Conservation (phyloP, 805 yeast species). For the Saturnispora silvae region DNA sequence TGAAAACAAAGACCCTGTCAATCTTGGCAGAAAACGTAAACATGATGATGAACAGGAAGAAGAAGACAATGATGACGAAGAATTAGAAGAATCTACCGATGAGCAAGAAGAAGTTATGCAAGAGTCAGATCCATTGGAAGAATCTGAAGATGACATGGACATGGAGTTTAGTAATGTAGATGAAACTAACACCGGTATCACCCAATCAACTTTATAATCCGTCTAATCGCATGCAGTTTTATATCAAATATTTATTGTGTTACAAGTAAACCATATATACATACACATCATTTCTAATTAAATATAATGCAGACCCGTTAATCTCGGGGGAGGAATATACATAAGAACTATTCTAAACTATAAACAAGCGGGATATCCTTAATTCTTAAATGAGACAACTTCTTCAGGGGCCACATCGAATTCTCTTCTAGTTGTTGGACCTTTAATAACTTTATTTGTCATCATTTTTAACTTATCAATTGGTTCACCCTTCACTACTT, state of each 20-base stretch:
- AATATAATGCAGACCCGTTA: too few species aligned
- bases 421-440: constrained; percentile 24
- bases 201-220: too few species aligned
- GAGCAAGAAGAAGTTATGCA: constrained; percentile 5
- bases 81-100: background rate
- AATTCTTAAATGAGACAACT: constrained; percentile 7
- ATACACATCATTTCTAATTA: too few species aligned
- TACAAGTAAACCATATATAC: too few species aligned
- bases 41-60: background rate
- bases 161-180: constrained; percentile 11
- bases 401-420: constrained; percentile 28
- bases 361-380: background rate
- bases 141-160: constrained; percentile 8
- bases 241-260: too few species aligned
- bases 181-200: too few species aligned
- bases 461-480: constrained; percentile 57
- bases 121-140: background rate
- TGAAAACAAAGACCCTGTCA: background rate
- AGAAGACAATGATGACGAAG: constrained; percentile 2
- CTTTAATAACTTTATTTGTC: constrained; percentile 65
- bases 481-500: constrained; percentile 69
- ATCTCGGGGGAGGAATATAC: too few species aligned
- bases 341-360: background rate
- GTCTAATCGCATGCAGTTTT: too few species aligned
- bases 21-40: background rate